Evolutionary conservation across 495 filamentous ascomycete genomes (phyloP).

Genomic region (Pyrenopolyporus hunteri): DNA sequence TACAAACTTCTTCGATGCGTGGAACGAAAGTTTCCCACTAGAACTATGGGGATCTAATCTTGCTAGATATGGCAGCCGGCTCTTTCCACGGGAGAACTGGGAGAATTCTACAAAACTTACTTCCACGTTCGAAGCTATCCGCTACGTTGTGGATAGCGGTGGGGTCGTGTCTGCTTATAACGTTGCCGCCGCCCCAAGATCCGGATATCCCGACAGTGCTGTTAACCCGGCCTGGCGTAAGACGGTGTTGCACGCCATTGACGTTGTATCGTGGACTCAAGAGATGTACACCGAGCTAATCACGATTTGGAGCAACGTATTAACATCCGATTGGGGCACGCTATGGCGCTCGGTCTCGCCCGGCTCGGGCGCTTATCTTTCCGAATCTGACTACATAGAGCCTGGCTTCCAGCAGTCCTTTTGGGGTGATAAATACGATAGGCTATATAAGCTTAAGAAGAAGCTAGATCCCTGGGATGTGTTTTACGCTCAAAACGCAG

Average conservation of each 20-base stretch:
- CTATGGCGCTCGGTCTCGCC: constrained; percentile 48
- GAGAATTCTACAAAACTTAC: constrained; percentile 44
- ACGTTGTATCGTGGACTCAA: constrained; percentile 48
- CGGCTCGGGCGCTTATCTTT: constrained; percentile 47
- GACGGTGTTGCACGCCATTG: constrained; percentile 53
- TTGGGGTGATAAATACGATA: constrained; percentile 55
- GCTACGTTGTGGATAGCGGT: constrained; percentile 51
- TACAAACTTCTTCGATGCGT: constrained; percentile 55
- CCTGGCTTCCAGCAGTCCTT: constrained; percentile 63
- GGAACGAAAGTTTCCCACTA: constrained; percentile 53
- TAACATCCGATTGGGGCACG: constrained; percentile 59
- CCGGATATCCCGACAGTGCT: constrained; percentile 46
- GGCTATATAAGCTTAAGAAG: constrained; percentile 54
- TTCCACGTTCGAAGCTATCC: constrained; percentile 53
- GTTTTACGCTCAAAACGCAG: constrained; percentile 58
- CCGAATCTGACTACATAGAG: constrained; percentile 57
- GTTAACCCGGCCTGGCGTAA: constrained; percentile 60
- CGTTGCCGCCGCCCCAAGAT: constrained; percentile 50
- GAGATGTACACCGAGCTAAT: constrained; percentile 48
- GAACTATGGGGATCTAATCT: constrained; percentile 51
- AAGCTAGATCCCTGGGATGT: constrained; percentile 55
- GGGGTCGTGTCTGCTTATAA: constrained; percentile 57
- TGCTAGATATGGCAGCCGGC: constrained; percentile 52
- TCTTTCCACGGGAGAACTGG: constrained; percentile 60
- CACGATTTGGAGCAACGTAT: constrained; percentile 48